Evolutionary conservation across 2,329 filamentous ascomycete genomes (phyloP).

Genomic region (Curvularia eragrostidis): DNA sequence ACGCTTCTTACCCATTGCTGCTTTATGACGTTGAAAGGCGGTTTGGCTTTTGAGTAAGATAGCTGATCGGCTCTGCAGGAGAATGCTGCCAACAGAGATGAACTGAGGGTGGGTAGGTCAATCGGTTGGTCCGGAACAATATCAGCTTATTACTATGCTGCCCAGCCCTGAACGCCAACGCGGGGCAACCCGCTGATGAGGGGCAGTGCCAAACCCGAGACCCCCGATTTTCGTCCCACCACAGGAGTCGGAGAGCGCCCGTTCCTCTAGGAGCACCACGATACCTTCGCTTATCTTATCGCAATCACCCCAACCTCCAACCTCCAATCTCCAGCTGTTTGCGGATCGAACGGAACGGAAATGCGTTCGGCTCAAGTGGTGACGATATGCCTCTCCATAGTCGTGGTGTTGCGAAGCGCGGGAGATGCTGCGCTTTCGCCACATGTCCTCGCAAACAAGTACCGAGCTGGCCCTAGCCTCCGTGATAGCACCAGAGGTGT

Average conservation of each 20-base stretch:
- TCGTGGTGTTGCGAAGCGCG: background rate
- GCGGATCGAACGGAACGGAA: background rate
- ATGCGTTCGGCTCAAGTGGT: background rate
- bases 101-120: background rate
- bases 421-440: background rate
- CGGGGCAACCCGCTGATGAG: conserved; percentile 21
- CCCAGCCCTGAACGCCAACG: conserved; percentile 8
- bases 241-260: background rate
- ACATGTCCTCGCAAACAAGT: background rate
- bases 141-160: conserved; percentile 14
- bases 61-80: background rate
- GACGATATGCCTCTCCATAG: background rate
- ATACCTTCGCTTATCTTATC: conserved; percentile 9
- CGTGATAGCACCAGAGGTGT: conserved; percentile 13
- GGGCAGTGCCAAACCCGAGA: conserved; percentile 9
- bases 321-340: background rate
- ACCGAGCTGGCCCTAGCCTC: background rate
- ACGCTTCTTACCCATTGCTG: conserved; percentile 57
- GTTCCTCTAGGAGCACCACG: background rate
- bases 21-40: background rate
- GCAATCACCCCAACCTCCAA: conserved; percentile 10
- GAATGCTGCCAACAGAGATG: background rate
- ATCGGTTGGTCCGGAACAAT: background rate
- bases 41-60: background rate
- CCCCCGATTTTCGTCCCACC: conserved; percentile 7